A percentile compares a stretch with the other conserved stretches of the same genome.
phyloP scores from a whole-genome alignment of 768 basidiomycete genomes.

The Rubroboletus pulcherrimus region DNA sequence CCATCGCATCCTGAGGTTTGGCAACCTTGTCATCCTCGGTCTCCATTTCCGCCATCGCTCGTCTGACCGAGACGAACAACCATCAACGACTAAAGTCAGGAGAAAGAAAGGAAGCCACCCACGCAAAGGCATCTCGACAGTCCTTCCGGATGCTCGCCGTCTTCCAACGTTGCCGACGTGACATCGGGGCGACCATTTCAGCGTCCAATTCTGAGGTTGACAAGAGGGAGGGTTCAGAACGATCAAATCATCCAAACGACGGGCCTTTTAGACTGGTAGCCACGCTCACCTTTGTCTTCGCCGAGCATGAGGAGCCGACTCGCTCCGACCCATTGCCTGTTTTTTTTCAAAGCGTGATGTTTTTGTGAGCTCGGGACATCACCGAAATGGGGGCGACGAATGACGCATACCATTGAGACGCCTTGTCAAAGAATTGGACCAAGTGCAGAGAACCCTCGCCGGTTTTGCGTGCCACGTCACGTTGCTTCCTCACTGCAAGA shows the following conservation, averaged over 20 bases:
- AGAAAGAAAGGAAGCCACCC: conserved; percentile 22
- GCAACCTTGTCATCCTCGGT: conserved; percentile 24
- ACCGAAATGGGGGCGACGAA: background rate
- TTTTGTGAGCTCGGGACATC: background rate
- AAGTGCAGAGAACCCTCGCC: conserved; percentile 50
- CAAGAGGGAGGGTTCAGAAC: background rate
- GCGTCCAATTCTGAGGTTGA: conserved; percentile 54
- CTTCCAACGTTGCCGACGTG: conserved; percentile 60
- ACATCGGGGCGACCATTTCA: conserved; percentile 52
- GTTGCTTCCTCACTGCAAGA: conserved; percentile 27
- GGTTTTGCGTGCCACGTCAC: conserved; percentile 30
- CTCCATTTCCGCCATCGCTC: conserved; percentile 48
- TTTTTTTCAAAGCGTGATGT: background rate
- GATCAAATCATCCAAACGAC: background rate
- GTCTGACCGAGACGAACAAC: conserved; percentile 24
- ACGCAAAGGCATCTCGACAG: conserved; percentile 65
- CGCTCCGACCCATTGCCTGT: conserved; percentile 55
- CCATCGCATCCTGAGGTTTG: conserved; percentile 1
- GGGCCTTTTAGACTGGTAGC: background rate
- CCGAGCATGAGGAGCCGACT: conserved; percentile 63
- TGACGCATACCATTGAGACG: conserved; percentile 53
- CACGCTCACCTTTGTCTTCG: conserved; percentile 60
- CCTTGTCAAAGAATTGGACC: conserved; percentile 77
- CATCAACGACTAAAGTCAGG: background rate
- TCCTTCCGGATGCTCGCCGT: conserved; percentile 43